These are phyloP conservation scores for Pilatotrama ljubarskyi DNA, from an alignment of 768 basidiomycete genomes.

Conservation along the genomic window DNA sequence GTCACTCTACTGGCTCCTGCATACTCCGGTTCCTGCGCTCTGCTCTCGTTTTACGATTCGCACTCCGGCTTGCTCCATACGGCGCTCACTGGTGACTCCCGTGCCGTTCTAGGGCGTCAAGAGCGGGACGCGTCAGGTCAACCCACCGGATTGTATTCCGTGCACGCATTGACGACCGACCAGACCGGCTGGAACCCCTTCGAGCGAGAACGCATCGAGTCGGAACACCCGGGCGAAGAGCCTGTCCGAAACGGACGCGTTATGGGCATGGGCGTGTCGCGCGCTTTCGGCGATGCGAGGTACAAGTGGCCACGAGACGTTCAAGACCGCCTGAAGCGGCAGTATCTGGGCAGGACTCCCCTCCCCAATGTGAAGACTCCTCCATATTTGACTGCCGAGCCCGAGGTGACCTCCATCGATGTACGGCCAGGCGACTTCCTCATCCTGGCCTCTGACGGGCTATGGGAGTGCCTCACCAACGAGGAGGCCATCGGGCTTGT, in stretches of 20 bases:
- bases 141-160: constrained; percentile 35
- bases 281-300: constrained; percentile 45
- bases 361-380: constrained; percentile 42
- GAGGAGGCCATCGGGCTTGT: constrained; percentile 57
- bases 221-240: constrained; percentile 34
- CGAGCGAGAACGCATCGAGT: constrained; percentile 35
- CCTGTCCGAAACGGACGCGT: constrained; percentile 38
- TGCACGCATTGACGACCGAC: constrained; percentile 41
- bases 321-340: constrained; percentile 37
- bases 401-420: constrained; percentile 46
- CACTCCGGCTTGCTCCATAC: constrained; percentile 40
- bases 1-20: constrained; percentile 36
- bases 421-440: constrained; percentile 52
- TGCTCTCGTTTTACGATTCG: constrained; percentile 47
- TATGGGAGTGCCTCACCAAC: constrained; percentile 55
- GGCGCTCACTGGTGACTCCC: constrained; percentile 48
- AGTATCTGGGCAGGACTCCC: constrained; percentile 37
- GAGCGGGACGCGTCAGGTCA: constrained; percentile 28
- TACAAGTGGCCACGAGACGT: constrained; percentile 44
- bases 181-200: constrained; percentile 37
- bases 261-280: constrained; percentile 41
- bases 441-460: constrained; percentile 51
- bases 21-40: constrained; percentile 43
- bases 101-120: constrained; percentile 49
- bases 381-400: constrained; percentile 53